phyloP scores from a whole-genome alignment of 2,329 filamentous ascomycete genomes.

The Neonectria neomacrospora region DNA sequence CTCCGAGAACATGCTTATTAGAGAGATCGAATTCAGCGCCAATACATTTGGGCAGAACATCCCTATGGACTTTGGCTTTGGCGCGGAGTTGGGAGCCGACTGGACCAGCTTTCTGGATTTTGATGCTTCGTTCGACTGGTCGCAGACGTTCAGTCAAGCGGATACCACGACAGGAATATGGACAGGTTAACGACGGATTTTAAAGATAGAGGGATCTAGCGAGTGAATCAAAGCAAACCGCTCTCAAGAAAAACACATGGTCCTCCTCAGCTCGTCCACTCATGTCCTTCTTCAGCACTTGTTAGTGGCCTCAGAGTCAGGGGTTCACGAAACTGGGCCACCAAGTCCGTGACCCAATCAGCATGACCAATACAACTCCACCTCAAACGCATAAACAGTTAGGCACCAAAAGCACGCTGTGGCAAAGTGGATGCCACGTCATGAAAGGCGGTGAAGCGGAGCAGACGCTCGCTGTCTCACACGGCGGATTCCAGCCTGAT shows the following conservation, averaged over 20 bases:
- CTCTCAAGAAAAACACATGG: no score
- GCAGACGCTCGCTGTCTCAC: neutral
- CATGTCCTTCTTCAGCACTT: no score
- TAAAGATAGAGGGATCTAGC: no score
- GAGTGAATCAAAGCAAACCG: no score
- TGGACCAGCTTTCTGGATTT: neutral
- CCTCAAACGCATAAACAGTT: neutral
- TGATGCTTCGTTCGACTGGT: neutral
- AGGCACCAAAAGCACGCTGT: neutral
- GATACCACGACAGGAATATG: neutral
- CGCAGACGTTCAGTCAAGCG: neutral
- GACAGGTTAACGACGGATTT: neutral
- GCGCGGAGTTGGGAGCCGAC: neutral
- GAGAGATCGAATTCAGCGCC: neutral
- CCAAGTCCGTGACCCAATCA: neutral
- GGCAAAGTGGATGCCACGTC: slow-evolving; percentile 4
- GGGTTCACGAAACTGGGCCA: neutral
- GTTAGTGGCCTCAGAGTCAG: neutral
- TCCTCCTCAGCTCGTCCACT: no score
- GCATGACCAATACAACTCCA: neutral
- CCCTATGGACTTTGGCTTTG: neutral
- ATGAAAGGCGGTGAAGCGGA: slow-evolving; percentile 7
- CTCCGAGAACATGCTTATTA: neutral
- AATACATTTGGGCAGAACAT: neutral
- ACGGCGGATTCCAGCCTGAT: neutral